Base-by-base conservation (phyloP, 2,329 filamentous ascomycete genomes). In the Neocatenulostroma microsporum region DNA sequence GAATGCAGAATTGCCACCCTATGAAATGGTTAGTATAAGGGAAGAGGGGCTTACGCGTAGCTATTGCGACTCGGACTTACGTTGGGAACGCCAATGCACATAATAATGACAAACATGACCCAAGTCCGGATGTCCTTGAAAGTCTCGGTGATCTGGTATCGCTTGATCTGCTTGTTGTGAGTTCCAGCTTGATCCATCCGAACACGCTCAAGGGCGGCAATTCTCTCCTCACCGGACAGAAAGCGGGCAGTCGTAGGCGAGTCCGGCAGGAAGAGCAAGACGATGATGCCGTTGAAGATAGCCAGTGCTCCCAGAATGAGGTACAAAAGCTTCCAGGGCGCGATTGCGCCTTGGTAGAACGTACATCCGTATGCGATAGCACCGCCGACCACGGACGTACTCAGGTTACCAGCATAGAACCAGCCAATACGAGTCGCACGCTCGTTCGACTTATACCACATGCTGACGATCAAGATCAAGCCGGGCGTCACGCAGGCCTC, bases 401-500 rank as follows among this genome's bases (percentile, higher is more conserved):
- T 15, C 15, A 34, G 34, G 32, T 42, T 42, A 6, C 34, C 31
- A 12, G 24, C 30, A 25, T 44, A 48, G 44, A 42, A 46, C 21
- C 37, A 34, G 15, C 36, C 34, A 20, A 44, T 41, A 3, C 45
- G 40, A 19, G 34, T 37, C 8, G 41, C 41, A 13, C 41, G 41
- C 37, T 49, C 46, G 18, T 35, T 30, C 31, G 37, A 36, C 39
- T 41, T 45, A 30, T 46, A 48, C 37, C 37, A 49, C 2, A 51
- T 51, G 7, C 40, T 56, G 2, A 72, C 62, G 27, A 73, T 70
- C 20, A 72, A 61, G 62, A 74, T 72, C 38, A 74, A 73, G 34
- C 68, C 68, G 0, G 74, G 74, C 3, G 67, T 70, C 20, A 78
- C 68, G 10, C 69, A 66, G 3, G 62, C 63, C 47, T 78, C 74